Conservation (phyloP, 352 stramenopile genomes). For the Phytophthora vignae region DNA sequence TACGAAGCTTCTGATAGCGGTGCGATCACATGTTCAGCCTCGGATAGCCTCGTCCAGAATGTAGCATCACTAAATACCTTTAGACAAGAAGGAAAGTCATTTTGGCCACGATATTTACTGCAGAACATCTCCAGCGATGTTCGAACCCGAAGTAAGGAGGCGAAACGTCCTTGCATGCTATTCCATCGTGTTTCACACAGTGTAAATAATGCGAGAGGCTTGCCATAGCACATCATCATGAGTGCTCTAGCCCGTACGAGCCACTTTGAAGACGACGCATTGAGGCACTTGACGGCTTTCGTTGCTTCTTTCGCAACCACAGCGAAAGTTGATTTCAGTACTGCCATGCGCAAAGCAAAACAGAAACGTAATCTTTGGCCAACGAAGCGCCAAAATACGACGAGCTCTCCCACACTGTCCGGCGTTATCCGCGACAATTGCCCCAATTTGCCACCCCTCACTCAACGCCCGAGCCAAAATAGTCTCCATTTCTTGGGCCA, state of each 20-base stretch:
- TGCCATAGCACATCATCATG: conserved; percentile 14
- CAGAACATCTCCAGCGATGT: conserved; percentile 2
- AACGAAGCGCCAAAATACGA: conserved; percentile 1
- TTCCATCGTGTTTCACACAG: conserved; percentile 20
- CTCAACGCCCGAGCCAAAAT: neutral
- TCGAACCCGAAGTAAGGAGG: conserved; percentile 8
- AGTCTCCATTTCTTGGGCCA: conserved; percentile 5
- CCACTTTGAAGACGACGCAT: conserved; percentile 14
- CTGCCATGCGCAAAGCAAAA: conserved; percentile 4
- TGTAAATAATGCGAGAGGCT: conserved; percentile 3
- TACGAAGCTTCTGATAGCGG: conserved; percentile 2
- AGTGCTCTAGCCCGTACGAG: neutral
- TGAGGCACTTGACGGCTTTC: conserved; percentile 12
- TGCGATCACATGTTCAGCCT: conserved; percentile 1
- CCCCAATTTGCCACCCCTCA: conserved; percentile 5
- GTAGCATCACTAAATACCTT: neutral
- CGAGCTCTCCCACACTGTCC: conserved; percentile 7
- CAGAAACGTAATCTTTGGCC: conserved; percentile 1
- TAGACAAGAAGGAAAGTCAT: neutral
- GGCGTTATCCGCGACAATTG: conserved; percentile 3
- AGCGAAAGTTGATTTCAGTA: conserved; percentile 5
- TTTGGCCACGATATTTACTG: neutral
- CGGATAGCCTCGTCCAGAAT: neutral
- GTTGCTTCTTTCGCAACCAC: neutral
- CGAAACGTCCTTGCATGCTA: conserved; percentile 15